Base-by-base conservation (phyloP, 2,329 filamentous ascomycete genomes). In the Calonectria pseudoturangicola region DNA sequence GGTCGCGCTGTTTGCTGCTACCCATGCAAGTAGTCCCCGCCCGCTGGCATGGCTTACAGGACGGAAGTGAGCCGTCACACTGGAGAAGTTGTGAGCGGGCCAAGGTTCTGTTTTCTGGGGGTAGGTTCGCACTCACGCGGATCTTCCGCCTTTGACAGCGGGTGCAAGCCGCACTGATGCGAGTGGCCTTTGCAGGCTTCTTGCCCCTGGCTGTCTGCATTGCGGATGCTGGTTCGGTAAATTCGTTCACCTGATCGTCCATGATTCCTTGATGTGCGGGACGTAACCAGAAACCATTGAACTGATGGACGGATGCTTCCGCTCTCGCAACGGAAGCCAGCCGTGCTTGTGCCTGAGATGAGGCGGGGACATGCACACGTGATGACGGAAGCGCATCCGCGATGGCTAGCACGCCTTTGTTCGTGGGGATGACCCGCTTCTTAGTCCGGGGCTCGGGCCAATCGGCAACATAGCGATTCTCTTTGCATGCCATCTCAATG, bases 71-170 rank as follows among this genome's bases (percentile, higher is more conserved):
- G n/a, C 43, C 43, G 43, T 47, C 43, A 25, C 43, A 47, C 43
- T 47, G n/a, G n/a, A 8, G 7, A n/a, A 47, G 16, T 10, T n/a
- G 18, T 47, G 16, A 47, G 43, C n/a, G 16, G 43, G 10, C 43
- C 18, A n/a, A 47, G 43, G n/a, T 4, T 47, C 18, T 21, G 16
- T n/a, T n/a, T 43, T 36, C 12, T 36, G 7, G 33, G 7, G 43
- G 16, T 21, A 47, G 43, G 10, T 8, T 18, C 5, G 8, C n/a
- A 47, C 43, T 47, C 43, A 47, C 43, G n/a, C 43, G 43, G 43
- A 47, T 47, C 43, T 47, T 47, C 43, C 43, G 43, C n/a, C 43
- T 47, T n/a, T 47, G 43, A n/a, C 43, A 47, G 16, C 43, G 43
- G 43, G n/a, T 21, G n/a, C 43, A 47, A 47, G 43, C 43, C 43